Base-by-base conservation (phyloP, 192 early-diverging fungal species). In the Coemansia sp. region DNA sequence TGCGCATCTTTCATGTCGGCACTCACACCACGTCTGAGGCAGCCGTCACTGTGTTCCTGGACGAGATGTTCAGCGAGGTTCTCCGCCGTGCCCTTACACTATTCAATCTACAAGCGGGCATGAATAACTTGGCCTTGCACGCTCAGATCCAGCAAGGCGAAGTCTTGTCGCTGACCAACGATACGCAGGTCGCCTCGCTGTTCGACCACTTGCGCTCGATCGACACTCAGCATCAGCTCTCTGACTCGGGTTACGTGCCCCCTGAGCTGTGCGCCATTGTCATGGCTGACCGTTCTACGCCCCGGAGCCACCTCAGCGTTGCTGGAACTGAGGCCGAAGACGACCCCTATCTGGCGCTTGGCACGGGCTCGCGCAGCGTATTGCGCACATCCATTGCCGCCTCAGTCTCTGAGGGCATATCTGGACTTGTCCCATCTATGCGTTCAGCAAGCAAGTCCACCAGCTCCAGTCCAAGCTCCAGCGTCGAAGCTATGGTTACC, bases 301-400 rank as follows among this genome's bases (percentile, higher is more conserved):
- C 77, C 42, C 67, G 46, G 42, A 36, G 66, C 17, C 72, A 72
- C 42, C 68, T 78, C 21, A 59, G 69, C 17, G 31, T 51, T 0
- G 67, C 44, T 19, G 25, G 48, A 15, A 25, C 34, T 31, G 39
- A 65, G 6, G 42, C 69, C 34, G 77, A 74, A 48, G 72, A 79
- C 32, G 77, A 74, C 66, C 77, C 77, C 5, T 79, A 79, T 46
- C 59, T 39, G 46, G 51, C 29, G 29, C 42, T 74, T 57, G 77
- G 70, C 6, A 55, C 53, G 1, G 69, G 68, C 8, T 71, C 72
- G 39, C 72, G 57, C 57, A 74, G 45, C 61, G 70, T 79, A 5
- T 63, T 79, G 57, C 77, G 77, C 51, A 79, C 77, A 1, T 79
- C 77, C 19, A 67, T 79, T 67, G 68, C 77, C 2, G 72, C 77